Percentiles rank a stretch among this genome's conserved stretches.
phyloP scores from a whole-genome alignment of 331 rosid genomes.

The Ulmus americana region DNA sequence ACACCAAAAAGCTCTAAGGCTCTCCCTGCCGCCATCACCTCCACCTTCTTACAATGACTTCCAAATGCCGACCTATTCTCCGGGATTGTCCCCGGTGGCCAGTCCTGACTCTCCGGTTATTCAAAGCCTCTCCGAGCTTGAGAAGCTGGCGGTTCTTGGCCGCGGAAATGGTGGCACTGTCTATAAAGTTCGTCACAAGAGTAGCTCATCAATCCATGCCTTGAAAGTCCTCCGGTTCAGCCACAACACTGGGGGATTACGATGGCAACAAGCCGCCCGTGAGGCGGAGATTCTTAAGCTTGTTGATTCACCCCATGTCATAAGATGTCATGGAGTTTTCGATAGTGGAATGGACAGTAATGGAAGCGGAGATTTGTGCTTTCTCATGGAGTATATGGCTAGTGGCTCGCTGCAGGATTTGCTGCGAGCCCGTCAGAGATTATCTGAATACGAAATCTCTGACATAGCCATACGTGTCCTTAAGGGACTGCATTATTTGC shows the following conservation, averaged over 20 bases:
- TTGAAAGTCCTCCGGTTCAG: slow-evolving; percentile 44
- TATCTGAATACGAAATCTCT: slow-evolving; percentile 40
- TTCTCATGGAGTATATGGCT: slow-evolving; percentile 61
- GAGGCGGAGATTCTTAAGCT: slow-evolving; percentile 57
- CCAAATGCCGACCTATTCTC: slow-evolving; percentile 8
- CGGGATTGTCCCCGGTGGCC: slow-evolving; percentile 17
- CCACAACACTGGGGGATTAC: slow-evolving; percentile 17
- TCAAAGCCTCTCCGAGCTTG: slow-evolving; percentile 38
- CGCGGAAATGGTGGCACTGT: slow-evolving; percentile 56
- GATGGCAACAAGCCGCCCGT: slow-evolving; percentile 25
- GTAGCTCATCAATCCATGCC: slow-evolving; percentile 40
- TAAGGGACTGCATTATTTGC: slow-evolving; percentile 46
- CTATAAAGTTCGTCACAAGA: slow-evolving; percentile 49
- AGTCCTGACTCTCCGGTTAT: slow-evolving; percentile 22
- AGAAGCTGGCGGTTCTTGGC: slow-evolving; percentile 46
- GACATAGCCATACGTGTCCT: slow-evolving; percentile 37
- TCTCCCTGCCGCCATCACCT: slow-evolving; percentile 42
- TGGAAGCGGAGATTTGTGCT: slow-evolving; percentile 26
- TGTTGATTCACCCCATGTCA: slow-evolving; percentile 45
- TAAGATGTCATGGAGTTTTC: slow-evolving; percentile 46
- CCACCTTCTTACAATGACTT: slow-evolving; percentile 13
- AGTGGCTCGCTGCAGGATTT: slow-evolving; percentile 53
- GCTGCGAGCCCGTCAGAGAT: slow-evolving; percentile 23
- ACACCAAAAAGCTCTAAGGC: slow-evolving; percentile 47
- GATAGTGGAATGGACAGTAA: slow-evolving; percentile 16